Conservation (phyloP, 768 basidiomycete genomes). For the Kwoniella mangroviensis region DNA sequence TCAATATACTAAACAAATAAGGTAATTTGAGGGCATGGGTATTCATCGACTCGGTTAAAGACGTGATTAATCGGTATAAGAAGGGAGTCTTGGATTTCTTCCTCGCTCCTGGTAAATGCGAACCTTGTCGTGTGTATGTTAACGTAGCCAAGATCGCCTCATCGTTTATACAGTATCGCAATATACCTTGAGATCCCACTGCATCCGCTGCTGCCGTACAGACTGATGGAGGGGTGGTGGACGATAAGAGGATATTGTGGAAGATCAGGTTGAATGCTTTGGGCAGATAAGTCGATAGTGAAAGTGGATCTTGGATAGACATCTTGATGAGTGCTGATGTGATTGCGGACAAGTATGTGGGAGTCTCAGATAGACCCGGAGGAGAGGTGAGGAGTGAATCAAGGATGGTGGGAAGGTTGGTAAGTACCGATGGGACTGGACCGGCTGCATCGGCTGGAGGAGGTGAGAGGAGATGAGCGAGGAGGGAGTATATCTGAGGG, state of each 20-base stretch:
- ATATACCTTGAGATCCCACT: conserved; percentile 55
- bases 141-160: conserved; percentile 63
- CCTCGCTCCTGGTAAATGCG: conserved; percentile 62
- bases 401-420: conserved; percentile 55
- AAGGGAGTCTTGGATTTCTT: conserved; percentile 62
- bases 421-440: conserved; percentile 43
- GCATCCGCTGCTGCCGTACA: conserved; percentile 51
- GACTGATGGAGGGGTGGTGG: conserved; percentile 36
- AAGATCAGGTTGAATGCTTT: conserved; percentile 55
- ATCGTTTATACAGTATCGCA: conserved; percentile 74
- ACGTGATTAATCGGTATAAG: conserved; percentile 68
- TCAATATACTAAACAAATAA: conserved; percentile 74
- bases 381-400: conserved; percentile 55
- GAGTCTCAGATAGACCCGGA: conserved; percentile 48
- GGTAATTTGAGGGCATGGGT: conserved; percentile 75
- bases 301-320: conserved; percentile 47
- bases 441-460: conserved; percentile 42
- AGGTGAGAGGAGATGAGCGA: conserved; percentile 74
- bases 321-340: conserved; percentile 55
- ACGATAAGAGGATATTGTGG: conserved; percentile 48
- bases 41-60: conserved; percentile 71
- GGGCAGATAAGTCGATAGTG: conserved; percentile 46
- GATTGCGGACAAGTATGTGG: conserved; percentile 54
- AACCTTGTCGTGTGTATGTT: conserved; percentile 54
- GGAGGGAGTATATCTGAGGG: conserved; percentile 80